Conservation (phyloP, 106 monocot species). For the Phalaenopsis aphrodite region DNA sequence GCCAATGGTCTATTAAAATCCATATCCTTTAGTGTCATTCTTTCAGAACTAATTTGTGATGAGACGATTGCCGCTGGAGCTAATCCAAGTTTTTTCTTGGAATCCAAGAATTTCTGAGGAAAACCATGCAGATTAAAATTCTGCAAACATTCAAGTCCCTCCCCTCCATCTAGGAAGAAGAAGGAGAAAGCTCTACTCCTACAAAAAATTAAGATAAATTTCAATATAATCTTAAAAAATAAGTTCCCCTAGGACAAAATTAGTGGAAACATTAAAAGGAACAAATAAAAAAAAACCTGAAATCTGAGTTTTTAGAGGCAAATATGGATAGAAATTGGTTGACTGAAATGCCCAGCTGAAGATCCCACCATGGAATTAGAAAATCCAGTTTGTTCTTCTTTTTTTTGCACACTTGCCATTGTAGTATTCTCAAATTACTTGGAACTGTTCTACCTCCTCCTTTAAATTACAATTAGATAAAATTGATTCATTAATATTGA, state of each 20-base stretch:
- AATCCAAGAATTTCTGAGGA: slow-evolving; percentile 51
- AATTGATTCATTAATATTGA: neutral
- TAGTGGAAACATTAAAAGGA: neutral
- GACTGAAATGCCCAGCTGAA: slow-evolving; percentile 82
- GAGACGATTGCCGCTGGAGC: slow-evolving; percentile 69
- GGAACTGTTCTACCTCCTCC: slow-evolving; percentile 85
- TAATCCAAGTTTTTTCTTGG: slow-evolving; percentile 49
- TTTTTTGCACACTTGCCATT: slow-evolving; percentile 76
- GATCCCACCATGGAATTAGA: slow-evolving; percentile 27
- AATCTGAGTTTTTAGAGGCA: slow-evolving; percentile 66
- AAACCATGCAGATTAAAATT: slow-evolving; percentile 43
- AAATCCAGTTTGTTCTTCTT: slow-evolving; percentile 20
- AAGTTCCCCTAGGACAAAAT: neutral
- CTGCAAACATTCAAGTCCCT: slow-evolving; percentile 31
- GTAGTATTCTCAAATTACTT: slow-evolving; percentile 73
- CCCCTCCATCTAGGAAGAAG: slow-evolving; percentile 53
- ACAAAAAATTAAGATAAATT: neutral
- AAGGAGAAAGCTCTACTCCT: slow-evolving; percentile 85
- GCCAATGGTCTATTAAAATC: slow-evolving; percentile 30
- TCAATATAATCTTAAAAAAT: neutral
- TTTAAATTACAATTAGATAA: slow-evolving; percentile 7
- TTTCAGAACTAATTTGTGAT: slow-evolving; percentile 27
- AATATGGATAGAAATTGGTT: slow-evolving; percentile 83
- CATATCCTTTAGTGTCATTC: slow-evolving; percentile 41
- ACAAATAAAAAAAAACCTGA: slow-evolving; percentile 30